Evolutionary conservation across 345 rosid genomes (phyloP).

Genomic region (Salix suchowensis): DNA sequence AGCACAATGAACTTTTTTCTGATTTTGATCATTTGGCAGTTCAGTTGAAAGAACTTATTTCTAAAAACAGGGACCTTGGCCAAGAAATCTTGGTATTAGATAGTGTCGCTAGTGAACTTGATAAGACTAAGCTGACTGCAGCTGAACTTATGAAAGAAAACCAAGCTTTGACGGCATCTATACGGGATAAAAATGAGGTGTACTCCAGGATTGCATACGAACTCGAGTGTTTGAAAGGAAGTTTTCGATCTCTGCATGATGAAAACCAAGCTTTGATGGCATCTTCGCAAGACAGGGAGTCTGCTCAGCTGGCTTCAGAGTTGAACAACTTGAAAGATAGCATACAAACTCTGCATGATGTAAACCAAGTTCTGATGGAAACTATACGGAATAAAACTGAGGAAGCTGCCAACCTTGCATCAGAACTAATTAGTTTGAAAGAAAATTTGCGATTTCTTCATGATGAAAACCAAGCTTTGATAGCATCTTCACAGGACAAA

Average conservation of each 20-base stretch:
- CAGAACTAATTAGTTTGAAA: conserved; percentile 18
- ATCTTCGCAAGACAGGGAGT: conserved; percentile 7
- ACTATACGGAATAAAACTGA: conserved; percentile 11
- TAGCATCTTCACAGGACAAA: conserved; percentile 8
- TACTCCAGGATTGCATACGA: conserved; percentile 41
- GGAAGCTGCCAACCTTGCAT: conserved; percentile 17
- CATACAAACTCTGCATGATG: conserved; percentile 14
- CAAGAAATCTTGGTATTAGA: conserved; percentile 52
- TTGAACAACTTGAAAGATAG: conserved; percentile 12
- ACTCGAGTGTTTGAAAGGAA: conserved; percentile 40
- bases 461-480: conserved; percentile 14
- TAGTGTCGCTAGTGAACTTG: conserved; percentile 49
- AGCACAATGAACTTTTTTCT: conserved; percentile 45
- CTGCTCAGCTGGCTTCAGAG: conserved; percentile 17
- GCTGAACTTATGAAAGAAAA: conserved; percentile 56
- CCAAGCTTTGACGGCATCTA: conserved; percentile 40
- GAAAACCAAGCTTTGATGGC: conserved; percentile 17
- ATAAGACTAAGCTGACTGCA: conserved; percentile 46
- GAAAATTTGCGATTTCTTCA: conserved; percentile 15
- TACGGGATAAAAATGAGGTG: conserved; percentile 54
- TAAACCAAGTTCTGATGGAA: conserved; percentile 11
- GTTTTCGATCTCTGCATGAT: conserved; percentile 25
- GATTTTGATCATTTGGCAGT: conserved; percentile 50
- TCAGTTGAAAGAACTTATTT: conserved; percentile 51
- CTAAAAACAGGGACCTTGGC: conserved; percentile 48